Percentiles rank a stretch among this genome's conserved stretches.
Evolutionary conservation across 1,139 yeast genomes (phyloP).

Genomic region (Candida sojae): DNA sequence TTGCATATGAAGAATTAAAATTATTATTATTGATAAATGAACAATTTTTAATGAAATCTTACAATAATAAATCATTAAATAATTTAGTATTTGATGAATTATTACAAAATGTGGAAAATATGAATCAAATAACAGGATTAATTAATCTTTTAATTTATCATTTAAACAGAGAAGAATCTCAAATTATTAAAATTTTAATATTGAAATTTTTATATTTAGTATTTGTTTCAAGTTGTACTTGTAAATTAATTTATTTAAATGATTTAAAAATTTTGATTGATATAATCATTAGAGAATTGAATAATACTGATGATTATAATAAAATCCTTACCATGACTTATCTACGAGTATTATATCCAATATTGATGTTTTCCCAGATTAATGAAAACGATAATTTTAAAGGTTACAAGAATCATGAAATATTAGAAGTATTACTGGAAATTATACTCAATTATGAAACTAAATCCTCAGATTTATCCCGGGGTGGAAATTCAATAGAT

Average conservation of each 20-base stretch:
- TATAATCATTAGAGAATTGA: constrained; percentile 77
- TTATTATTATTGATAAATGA: constrained; percentile 77
- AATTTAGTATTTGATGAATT: constrained; percentile 54
- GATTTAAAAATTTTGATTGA: constrained; percentile 87
- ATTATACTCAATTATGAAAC: constrained; percentile 32
- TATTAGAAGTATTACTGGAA: constrained; percentile 52
- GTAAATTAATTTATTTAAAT: constrained; percentile 74
- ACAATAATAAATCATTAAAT: constrained; percentile 21
- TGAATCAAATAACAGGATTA: constrained; percentile 34
- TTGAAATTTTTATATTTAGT: constrained; percentile 75
- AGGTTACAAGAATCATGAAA: constrained; percentile 58
- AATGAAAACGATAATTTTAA: constrained; percentile 34
- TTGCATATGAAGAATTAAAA: constrained; percentile 72
- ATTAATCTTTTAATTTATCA: constrained; percentile 48
- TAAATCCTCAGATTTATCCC: neutral
- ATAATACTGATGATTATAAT: constrained; percentile 60
- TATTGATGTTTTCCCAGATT: constrained; percentile 68
- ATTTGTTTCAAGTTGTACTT: constrained; percentile 65
- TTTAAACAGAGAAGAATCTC: constrained; percentile 77
- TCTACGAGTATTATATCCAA: constrained; percentile 71
- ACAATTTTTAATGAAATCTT: constrained; percentile 74
- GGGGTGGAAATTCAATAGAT: constrained; percentile 12
- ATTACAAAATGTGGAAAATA: constrained; percentile 21
- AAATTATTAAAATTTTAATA: constrained; percentile 73
- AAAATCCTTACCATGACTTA: constrained; percentile 65